Conservation (phyloP, 331 rosid genomes). For the Pyrus hybrid region DNA sequence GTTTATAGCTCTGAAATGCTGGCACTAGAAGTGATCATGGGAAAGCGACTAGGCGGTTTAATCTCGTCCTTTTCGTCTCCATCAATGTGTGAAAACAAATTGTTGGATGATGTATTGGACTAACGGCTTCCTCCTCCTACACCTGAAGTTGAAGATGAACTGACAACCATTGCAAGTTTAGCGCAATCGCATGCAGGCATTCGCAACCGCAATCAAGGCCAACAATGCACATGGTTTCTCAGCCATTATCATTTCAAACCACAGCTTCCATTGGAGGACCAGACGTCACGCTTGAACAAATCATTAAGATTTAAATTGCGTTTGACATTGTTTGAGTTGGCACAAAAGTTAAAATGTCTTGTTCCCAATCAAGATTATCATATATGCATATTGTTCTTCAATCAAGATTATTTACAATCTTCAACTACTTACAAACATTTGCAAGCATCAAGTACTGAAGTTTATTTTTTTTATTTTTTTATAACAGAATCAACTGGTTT, state of each 20-base stretch:
- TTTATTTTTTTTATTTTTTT: no score
- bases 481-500: no score
- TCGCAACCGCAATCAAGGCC: conserved; percentile 1
- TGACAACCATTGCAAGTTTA: background rate
- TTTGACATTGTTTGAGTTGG: background rate
- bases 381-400: no score
- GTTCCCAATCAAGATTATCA: no score
- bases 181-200: background rate
- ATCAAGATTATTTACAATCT: no score
- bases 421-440: no score
- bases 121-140: background rate
- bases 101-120: background rate
- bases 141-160: background rate
- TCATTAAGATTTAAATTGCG: background rate
- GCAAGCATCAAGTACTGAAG: no score
- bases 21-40: background rate
- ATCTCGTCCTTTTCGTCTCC: background rate
- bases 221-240: conserved; percentile 11
- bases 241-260: background rate
- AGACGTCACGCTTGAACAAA: background rate
- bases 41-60: background rate
- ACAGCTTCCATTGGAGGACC: background rate
- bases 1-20: background rate
- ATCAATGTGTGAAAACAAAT: background rate
- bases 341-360: no score